Evolutionary conservation across 2,329 filamentous ascomycete genomes (phyloP).

Genomic region (Rhinocladiella mackenziei): DNA sequence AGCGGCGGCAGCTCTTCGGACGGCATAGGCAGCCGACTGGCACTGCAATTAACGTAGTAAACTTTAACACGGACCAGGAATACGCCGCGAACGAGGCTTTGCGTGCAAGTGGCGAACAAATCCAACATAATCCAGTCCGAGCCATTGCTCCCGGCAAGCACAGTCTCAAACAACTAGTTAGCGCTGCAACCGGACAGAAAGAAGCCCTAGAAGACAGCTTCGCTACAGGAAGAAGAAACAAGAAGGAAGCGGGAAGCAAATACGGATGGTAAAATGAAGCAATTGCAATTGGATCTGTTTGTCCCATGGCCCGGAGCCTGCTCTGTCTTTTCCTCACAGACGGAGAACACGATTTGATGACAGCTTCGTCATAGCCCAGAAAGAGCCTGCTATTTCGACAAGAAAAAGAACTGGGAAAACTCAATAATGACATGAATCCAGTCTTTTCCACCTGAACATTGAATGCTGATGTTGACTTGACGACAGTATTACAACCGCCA

Average conservation of each 20-base stretch:
- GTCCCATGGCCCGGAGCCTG: neutral
- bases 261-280: conserved; percentile 67
- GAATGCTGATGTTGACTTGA: too few relatives aligned
- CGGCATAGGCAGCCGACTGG: conserved; percentile 44
- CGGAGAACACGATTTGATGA: too few relatives aligned
- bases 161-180: conserved; percentile 80
- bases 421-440: too few relatives aligned
- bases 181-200: conserved; percentile 73
- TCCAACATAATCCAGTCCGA: conserved; percentile 76
- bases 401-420: too few relatives aligned
- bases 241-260: conserved; percentile 72
- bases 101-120: conserved; percentile 63
- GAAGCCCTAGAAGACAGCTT: conserved; percentile 91
- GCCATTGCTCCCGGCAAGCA: conserved; percentile 84
- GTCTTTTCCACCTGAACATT: too few relatives aligned
- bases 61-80: conserved; percentile 84
- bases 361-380: too few relatives aligned
- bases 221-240: conserved; percentile 71
- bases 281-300: neutral
- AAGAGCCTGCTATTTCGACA: too few relatives aligned
- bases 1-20: conserved; percentile 80
- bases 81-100: conserved; percentile 80
- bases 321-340: too few relatives aligned
- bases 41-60: conserved; percentile 62
- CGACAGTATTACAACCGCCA: too few relatives aligned